These are phyloP conservation scores for Lentinus brumalis DNA, from an alignment of 768 basidiomycete species.

Conservation along the genomic window DNA sequence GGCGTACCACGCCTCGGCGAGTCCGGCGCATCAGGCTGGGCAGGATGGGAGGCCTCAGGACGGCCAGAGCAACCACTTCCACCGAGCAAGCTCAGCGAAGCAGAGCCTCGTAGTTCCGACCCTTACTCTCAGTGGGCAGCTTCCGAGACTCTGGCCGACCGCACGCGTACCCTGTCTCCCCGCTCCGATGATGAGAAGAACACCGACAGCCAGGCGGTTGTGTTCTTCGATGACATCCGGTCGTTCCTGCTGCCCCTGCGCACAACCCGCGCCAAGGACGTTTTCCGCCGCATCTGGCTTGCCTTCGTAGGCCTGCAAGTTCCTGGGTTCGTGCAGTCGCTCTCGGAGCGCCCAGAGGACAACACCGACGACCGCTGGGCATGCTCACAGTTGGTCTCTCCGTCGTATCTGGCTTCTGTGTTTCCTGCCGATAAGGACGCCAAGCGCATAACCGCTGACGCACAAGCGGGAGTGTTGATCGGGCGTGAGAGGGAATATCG, in stretches of 20 bases:
- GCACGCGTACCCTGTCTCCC: constrained; percentile 45
- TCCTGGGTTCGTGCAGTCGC: constrained; percentile 58
- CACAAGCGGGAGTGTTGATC: constrained; percentile 65
- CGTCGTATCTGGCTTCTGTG: constrained; percentile 48
- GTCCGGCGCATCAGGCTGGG: constrained; percentile 66
- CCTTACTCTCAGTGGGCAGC: constrained; percentile 69
- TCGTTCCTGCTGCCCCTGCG: constrained; percentile 50
- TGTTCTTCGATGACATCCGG: constrained; percentile 75
- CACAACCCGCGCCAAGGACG: constrained; percentile 47
- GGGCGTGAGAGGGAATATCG: constrained; percentile 65
- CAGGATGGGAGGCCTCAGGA: constrained; percentile 53
- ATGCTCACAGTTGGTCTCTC: constrained; percentile 46
- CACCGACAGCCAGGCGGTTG: constrained; percentile 69
- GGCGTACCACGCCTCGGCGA: constrained; percentile 81
- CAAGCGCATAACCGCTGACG: constrained; percentile 49
- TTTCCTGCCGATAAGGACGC: constrained; percentile 46
- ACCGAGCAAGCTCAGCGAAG: constrained; percentile 23
- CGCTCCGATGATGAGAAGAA: constrained; percentile 51
- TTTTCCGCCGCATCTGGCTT: constrained; percentile 71
- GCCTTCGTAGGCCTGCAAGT: constrained; percentile 70
- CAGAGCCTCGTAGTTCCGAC: constrained; percentile 41
- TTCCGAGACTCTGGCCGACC: constrained; percentile 56
- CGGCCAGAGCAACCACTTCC: constrained; percentile 35
- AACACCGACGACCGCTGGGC: constrained; percentile 76
- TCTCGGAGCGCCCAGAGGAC: constrained; percentile 33